Evolutionary conservation across 2,329 filamentous ascomycete genomes (phyloP).

Genomic region (Rutstroemia sp.): DNA sequence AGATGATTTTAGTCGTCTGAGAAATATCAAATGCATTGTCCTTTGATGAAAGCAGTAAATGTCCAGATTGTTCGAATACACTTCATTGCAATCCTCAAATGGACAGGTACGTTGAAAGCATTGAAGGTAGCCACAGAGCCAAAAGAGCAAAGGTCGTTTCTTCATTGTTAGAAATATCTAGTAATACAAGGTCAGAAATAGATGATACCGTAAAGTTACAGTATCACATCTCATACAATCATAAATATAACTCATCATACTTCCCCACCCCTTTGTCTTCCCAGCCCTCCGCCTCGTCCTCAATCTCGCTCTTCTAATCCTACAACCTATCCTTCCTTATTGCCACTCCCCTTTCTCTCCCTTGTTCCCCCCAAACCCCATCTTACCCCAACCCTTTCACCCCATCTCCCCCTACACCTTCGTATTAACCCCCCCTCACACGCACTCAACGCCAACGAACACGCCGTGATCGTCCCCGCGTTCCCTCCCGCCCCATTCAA

Average conservation of each 20-base stretch:
- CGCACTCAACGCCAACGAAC: neutral
- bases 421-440: neutral
- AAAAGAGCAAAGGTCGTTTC: no score
- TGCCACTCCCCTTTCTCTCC: no score
- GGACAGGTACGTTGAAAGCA: no score
- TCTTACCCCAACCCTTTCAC: neutral
- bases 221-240: neutral
- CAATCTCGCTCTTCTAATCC: no score
- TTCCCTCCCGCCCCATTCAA: neutral
- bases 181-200: neutral
- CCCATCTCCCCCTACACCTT: neutral
- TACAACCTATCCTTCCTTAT: no score
- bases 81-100: no score
- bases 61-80: no score
- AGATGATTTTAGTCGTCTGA: neutral
- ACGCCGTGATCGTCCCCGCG: neutral
- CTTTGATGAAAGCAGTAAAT: no score
- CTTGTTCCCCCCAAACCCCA: neutral
- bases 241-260: neutral
- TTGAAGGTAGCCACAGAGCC: no score
- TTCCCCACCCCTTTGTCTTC: neutral
- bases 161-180: neutral
- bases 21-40: no score
- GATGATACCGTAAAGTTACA: neutral
- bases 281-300: no score